These are phyloP conservation scores for Psilocybe cyanescens DNA, from an alignment of 768 basidiomycete species.

Conservation along the genomic window DNA sequence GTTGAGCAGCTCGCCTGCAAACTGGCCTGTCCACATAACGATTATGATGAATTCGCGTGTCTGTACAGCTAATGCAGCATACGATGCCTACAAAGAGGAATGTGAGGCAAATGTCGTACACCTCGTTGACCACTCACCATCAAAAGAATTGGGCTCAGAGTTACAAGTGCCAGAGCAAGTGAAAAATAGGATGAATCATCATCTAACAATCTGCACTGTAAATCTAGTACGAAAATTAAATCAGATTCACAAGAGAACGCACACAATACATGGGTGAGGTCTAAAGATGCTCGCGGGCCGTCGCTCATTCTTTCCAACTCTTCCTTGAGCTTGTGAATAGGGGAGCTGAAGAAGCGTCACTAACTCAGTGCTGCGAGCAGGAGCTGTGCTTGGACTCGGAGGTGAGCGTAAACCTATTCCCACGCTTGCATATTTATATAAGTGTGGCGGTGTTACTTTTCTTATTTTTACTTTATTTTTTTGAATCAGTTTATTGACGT, in stretches of 20 bases:
- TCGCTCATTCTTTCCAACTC: conserved; percentile 16
- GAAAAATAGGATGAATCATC: conserved; percentile 64
- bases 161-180: conserved; percentile 61
- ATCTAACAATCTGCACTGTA: conserved; percentile 41
- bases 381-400: too few relatives aligned
- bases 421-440: not conserved
- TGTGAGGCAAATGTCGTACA: not conserved
- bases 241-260: conserved; percentile 22
- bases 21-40: conserved; percentile 84
- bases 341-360: too few relatives aligned
- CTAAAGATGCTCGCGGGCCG: conserved; percentile 51
- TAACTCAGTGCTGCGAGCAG: too few relatives aligned
- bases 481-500: too few relatives aligned
- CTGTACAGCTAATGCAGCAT: conserved; percentile 73
- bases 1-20: conserved; percentile 73
- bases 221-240: not conserved
- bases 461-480: too few relatives aligned
- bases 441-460: not conserved
- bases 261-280: conserved; percentile 74
- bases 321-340: too few relatives aligned
- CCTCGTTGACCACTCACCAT: conserved; percentile 50
- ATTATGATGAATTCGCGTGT: conserved; percentile 82
- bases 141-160: conserved; percentile 70
- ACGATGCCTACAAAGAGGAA: conserved; percentile 61
- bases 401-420: not conserved